phyloP scores from a whole-genome alignment of 129 eudicot genomes.

The Kitagawia praeruptora region DNA sequence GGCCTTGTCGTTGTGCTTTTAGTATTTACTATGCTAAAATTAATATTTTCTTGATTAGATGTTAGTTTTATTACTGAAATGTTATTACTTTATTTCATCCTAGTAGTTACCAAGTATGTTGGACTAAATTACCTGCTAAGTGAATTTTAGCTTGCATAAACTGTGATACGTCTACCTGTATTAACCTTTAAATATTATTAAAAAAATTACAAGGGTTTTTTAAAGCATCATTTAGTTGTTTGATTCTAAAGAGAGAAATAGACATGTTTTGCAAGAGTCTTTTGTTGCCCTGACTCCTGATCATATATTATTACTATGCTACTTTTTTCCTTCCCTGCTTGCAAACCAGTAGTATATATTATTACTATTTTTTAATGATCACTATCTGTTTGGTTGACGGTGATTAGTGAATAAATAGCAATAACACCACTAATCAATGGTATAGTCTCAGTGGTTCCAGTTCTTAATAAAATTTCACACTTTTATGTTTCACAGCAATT shows the following conservation, averaged over 20 bases:
- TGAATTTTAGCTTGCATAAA: not conserved
- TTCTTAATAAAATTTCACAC: not conserved
- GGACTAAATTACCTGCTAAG: too few species aligned
- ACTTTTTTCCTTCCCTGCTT: not conserved
- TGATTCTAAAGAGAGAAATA: not conserved
- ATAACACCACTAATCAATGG: not conserved
- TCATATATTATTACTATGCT: not conserved
- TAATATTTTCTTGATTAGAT: not conserved
- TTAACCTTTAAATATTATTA: not conserved
- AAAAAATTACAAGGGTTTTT: not conserved
- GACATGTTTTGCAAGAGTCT: not conserved
- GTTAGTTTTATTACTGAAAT: not conserved
- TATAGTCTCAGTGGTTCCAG: not conserved
- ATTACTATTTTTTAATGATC: not conserved
- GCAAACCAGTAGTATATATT: not conserved
- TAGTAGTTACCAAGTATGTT: not conserved
- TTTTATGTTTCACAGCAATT: conserved; percentile 44
- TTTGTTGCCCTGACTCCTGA: not conserved
- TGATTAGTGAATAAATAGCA: not conserved
- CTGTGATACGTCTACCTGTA: not conserved
- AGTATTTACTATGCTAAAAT: not conserved
- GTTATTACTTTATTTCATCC: not conserved
- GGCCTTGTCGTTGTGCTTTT: not conserved
- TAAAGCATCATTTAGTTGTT: not conserved
- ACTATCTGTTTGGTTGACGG: not conserved